Evolutionary conservation across 768 basidiomycete species (phyloP), one percentile per base, ranked within the genome.

Genomic region (Mycena maculata): DNA sequence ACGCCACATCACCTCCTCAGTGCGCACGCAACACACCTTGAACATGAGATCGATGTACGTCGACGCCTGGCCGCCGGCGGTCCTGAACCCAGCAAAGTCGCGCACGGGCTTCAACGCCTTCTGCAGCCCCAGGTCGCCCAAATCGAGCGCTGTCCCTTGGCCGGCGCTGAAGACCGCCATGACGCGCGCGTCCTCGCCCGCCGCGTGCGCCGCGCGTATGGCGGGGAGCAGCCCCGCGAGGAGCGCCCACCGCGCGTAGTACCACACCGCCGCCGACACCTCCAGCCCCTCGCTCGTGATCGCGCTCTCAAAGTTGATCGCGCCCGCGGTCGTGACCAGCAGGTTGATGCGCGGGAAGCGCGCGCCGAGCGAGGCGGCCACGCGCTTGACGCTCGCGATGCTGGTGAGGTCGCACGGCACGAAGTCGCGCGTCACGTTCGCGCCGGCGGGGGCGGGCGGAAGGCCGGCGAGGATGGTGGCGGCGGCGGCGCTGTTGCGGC

Each of bases 201-300:
- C 73, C 11, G 74, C 78, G 49, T 73, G 74, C 28, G 80, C 79
- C 53, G 72, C 76, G 48, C 67, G 69, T 30, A 82, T 69, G 12
- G 74, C 44, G 11, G 79, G 79, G 15, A 78, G 63, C 16, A 82
- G 71, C 47, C 79, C 81, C 50, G 74, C 58, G 49, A 76, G 70
- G 70, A 81, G 79, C 67, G 78, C 77, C 77, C 76, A 80, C 25
- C 80, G 68, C 55, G 77, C 70, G 65, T 82, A 81, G 63, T 80
- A 80, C 47, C 78, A 74, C 69, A 81, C 44, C 27, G 76, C 77
- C 22, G 79, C 61, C 64, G 79, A 79, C 67, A 78, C 77, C 71
- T 81, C 79, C 53, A 76, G 58, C 25, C 77, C 78, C 20, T 58
- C 57, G 48, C 76, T 59, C 50, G 71, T 74, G 59, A 60, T 49